Base-by-base conservation (phyloP, 164 flowering plant genomes). In the Tinospora cordifolia region DNA sequence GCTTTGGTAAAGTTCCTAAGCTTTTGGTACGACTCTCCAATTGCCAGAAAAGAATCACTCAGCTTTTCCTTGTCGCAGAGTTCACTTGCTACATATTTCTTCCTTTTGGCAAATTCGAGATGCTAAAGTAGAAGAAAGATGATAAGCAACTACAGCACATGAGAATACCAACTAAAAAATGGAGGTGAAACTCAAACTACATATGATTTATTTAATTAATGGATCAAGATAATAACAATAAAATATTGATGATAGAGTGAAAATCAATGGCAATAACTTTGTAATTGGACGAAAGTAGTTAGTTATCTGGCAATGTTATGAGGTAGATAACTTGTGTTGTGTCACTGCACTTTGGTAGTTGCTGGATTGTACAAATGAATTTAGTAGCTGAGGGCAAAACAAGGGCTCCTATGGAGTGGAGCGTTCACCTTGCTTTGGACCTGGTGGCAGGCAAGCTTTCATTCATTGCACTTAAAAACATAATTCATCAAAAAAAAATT, bases 1-100 rank as follows among this genome's bases (percentile, higher is more conserved):
- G 98, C 87, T 82, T 90, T 87, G n/a, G 64, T 64, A 74, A 90
- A 92, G 46, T 85, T 79, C 76, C 98, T 84, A 39, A 95, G 92
- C 77, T 88, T 89, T 65, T 89, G 88, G 74, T 92, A 90, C 40
- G 99, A 88, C 74, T 95, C 99, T 62, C 98, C 99, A 78, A 92
- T 82, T 22, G 66, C 84, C 59, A 88, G 77, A 81, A 72, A 85
- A 21, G 99, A 86, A 77, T 95, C 99, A 75, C 90, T 74, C 63
- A 89, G 80, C 84, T 90, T 92, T 80, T 90, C 99, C 75, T 90
- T 87, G 84, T 95, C 99, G 73, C 87, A 82, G 14, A 95, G 97
- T 63, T 88, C 90, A 62, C 63, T 78, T 60, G 96, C 86, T 64
- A 92, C 77, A 72, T 70, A 84, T 81, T 88, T 90, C 87, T 91